These are phyloP conservation scores for Lizonia empirigonia DNA, from an alignment of 2,329 filamentous ascomycete species.

Conservation along the genomic window DNA sequence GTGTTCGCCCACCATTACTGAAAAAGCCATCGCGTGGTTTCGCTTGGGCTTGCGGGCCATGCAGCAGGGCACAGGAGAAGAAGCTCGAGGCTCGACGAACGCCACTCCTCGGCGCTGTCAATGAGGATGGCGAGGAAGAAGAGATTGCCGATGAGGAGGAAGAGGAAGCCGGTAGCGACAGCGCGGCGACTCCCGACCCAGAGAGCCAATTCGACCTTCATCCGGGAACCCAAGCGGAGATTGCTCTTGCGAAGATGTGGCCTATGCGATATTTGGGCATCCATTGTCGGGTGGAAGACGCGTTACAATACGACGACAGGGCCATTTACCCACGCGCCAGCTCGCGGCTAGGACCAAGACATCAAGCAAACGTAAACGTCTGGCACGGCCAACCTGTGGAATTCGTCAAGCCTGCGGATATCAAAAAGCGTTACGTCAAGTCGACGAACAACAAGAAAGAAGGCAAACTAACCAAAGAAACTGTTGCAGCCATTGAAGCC, in stretches of 20 bases:
- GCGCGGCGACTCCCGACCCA: constrained; percentile 56
- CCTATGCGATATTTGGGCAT: constrained; percentile 94
- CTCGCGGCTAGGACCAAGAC: constrained; percentile 85
- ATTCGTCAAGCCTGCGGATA: constrained; percentile 85
- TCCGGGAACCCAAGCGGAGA: constrained; percentile 79
- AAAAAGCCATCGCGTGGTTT: constrained; percentile 98
- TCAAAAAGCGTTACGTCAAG: constrained; percentile 76
- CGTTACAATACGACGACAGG: constrained; percentile 93
- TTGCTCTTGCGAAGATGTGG: constrained; percentile 92
- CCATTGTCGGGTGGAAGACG: constrained; percentile 94
- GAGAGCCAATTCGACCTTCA: constrained; percentile 63
- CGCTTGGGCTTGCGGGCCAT: constrained; percentile 96
- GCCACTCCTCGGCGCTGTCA: constrained; percentile 65
- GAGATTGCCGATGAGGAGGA: constrained; percentile 74
- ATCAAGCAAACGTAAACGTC: constrained; percentile 82
- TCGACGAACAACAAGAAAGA: constrained; percentile 71
- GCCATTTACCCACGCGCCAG: constrained; percentile 92
- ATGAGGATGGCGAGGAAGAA: constrained; percentile 67
- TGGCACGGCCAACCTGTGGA: constrained; percentile 91
- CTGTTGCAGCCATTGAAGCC: constrained; percentile 76
- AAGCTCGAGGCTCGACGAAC: constrained; percentile 90
- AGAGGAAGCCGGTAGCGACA: constrained; percentile 66
- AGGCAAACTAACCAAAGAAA: constrained; percentile 78
- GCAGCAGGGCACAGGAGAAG: constrained; percentile 92
- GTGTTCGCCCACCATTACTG: constrained; percentile 85